Percentiles rank a stretch among this genome's conserved stretches.
phyloP scores from a whole-genome alignment of 2,329 filamentous ascomycete species.

The Pseudocercospora vitis region DNA sequence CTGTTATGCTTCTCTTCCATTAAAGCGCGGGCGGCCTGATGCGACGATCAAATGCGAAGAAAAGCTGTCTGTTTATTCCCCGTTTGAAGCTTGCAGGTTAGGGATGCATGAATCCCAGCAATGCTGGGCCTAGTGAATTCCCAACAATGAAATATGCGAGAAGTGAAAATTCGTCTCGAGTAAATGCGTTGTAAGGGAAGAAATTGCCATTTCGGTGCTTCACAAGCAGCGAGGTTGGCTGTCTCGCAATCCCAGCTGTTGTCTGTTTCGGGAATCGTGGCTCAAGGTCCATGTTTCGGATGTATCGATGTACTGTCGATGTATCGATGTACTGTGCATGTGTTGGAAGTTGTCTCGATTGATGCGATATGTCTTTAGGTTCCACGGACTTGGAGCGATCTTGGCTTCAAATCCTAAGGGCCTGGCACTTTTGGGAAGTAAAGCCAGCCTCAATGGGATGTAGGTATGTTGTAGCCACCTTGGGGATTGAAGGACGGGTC shows the following conservation, averaged over 20 bases:
- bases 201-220: background rate
- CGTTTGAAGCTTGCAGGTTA: no score
- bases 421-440: no score
- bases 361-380: background rate
- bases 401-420: slow-evolving; percentile 44
- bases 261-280: background rate
- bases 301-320: background rate
- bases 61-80: no score
- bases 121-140: no score
- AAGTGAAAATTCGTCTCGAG: no score
- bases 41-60: no score
- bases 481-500: no score
- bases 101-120: no score
- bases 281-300: background rate
- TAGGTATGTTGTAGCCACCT: background rate
- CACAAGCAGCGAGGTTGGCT: background rate
- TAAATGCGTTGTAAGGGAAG: background rate
- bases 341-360: slow-evolving; percentile 4
- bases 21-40: no score
- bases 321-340: background rate
- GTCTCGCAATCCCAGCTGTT: background rate
- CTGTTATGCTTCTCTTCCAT: no score
- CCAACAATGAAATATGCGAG: no score
- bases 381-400: slow-evolving; percentile 50
- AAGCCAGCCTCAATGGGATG: no score